Conservation (phyloP, 202 grass and related monocot species). For the Dendrocalamus latiflorus region DNA sequence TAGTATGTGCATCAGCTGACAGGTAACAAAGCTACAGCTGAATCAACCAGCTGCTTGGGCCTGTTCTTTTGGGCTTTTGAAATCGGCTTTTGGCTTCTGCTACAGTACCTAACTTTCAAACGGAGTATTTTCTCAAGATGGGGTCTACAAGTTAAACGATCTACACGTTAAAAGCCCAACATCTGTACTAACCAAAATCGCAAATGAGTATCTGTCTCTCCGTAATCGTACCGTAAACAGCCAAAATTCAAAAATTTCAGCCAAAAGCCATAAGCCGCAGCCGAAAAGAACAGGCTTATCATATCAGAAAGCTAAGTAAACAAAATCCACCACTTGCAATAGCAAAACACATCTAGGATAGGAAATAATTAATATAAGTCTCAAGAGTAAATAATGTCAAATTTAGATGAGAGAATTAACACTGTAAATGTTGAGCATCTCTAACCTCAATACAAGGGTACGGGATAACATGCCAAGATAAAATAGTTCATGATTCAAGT, state of each 20-base stretch:
- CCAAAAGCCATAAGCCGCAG: no score
- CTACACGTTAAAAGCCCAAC: no score
- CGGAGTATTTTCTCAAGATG: no score
- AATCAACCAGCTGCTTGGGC: not conserved
- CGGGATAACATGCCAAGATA: not conserved
- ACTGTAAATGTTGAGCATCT: not conserved
- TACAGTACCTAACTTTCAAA: no score
- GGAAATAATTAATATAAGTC: not conserved
- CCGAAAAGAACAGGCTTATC: no score
- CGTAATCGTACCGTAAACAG: no score
- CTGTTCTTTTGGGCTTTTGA: no score
- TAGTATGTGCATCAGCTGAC: not conserved
- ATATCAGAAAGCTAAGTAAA: not conserved
- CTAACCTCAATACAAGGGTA: not conserved
- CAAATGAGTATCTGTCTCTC: no score
- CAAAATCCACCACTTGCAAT: not conserved
- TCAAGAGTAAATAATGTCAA: not conserved
- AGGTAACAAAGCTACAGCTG: not conserved
- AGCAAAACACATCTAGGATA: not conserved
- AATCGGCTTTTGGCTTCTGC: no score
- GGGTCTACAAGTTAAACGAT: no score
- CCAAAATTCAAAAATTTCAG: no score
- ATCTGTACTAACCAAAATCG: no score
- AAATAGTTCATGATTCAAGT: not conserved
- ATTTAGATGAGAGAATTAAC: not conserved